Conservation (phyloP, 305 asterid species). For the Lippia alba region DNA sequence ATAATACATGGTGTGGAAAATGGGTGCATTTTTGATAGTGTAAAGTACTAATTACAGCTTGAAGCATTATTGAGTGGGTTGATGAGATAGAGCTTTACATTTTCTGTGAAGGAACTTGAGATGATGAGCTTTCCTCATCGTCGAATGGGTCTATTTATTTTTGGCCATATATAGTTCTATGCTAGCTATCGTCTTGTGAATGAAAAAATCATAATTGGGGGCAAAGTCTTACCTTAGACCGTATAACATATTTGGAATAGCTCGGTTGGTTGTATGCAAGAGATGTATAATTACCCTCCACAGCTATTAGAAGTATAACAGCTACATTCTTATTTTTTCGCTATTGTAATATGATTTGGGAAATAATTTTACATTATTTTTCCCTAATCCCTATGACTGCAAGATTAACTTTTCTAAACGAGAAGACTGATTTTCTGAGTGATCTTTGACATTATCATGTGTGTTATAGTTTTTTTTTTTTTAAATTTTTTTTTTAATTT, state of each 20-base stretch:
- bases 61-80: neutral
- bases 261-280: neutral
- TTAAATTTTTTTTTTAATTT: neutral
- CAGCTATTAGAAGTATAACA: neutral
- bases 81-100: neutral
- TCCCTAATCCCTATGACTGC: constrained; percentile 6
- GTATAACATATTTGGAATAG: neutral
- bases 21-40: neutral
- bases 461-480: neutral
- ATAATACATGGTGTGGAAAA: neutral
- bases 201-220: neutral
- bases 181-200: neutral
- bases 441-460: neutral
- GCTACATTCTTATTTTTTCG: neutral
- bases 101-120: neutral
- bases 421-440: neutral
- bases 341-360: neutral
- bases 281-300: neutral
- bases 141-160: neutral
- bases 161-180: neutral
- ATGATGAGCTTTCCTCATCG: neutral
- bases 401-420: neutral
- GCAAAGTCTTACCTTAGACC: neutral
- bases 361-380: neutral
- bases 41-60: neutral